These are phyloP conservation scores for Tubosaeta sp. DNA, from an alignment of 768 basidiomycete species.

Conservation along the genomic window DNA sequence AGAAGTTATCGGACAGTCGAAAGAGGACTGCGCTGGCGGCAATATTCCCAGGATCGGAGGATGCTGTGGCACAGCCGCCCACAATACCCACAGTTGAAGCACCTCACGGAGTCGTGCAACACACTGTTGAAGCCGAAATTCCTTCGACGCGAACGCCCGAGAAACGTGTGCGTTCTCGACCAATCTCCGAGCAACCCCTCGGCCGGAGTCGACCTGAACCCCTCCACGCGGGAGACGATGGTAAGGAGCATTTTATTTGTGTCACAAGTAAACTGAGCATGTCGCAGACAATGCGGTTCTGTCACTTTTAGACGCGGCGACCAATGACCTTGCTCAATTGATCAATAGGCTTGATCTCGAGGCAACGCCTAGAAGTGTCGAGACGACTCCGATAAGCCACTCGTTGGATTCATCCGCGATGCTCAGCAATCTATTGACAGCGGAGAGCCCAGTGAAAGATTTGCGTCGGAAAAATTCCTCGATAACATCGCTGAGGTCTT, in stretches of 20 bases:
- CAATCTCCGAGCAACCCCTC: constrained; percentile 61
- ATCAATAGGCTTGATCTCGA: constrained; percentile 80
- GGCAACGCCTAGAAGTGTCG: constrained; percentile 62
- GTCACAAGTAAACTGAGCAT: background rate
- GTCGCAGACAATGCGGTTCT: constrained; percentile 46
- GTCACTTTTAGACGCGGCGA: constrained; percentile 73
- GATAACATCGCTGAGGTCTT: constrained; percentile 48
- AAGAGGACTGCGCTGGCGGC: constrained; percentile 51
- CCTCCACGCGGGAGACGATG: constrained; percentile 49
- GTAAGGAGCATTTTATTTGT: constrained; percentile 8
- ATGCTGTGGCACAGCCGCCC: constrained; percentile 2
- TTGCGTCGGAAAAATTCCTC: constrained; percentile 38
- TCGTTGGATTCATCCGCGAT: constrained; percentile 15
- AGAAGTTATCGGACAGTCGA: constrained; percentile 46
- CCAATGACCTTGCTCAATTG: constrained; percentile 71
- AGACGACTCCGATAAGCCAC: constrained; percentile 40
- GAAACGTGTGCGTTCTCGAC: constrained; percentile 47
- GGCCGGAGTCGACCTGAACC: constrained; percentile 45
- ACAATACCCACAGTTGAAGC: constrained; percentile 32
- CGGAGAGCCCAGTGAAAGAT: constrained; percentile 36
- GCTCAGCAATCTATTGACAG: constrained; percentile 24
- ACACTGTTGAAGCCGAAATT: background rate
- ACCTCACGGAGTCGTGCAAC: constrained; percentile 29
- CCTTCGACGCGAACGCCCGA: constrained; percentile 29
- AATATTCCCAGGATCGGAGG: constrained; percentile 50